phyloP scores from a whole-genome alignment of 768 basidiomycete genomes.

The Lanmaoa rubissima region DNA sequence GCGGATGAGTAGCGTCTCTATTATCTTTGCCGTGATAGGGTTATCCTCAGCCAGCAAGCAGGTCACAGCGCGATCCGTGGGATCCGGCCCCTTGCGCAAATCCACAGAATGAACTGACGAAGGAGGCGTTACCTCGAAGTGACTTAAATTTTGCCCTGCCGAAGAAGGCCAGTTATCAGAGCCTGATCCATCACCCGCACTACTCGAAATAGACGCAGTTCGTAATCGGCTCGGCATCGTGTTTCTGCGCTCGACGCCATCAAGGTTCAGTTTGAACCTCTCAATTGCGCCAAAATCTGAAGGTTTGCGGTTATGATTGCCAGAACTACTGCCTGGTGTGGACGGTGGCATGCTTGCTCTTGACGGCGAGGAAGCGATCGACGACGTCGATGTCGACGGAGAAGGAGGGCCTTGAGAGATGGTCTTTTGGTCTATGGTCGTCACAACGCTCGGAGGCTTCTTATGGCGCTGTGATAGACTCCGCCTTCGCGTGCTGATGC shows the following conservation, averaged over 20 bases:
- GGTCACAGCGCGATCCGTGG: conserved; percentile 85
- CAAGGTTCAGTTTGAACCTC: conserved; percentile 81
- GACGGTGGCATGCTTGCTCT: conserved; percentile 69
- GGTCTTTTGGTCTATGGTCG: conserved; percentile 60
- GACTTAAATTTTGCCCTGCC: conserved; percentile 48
- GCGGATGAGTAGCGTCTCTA: conserved; percentile 90
- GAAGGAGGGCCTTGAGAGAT: conserved; percentile 80
- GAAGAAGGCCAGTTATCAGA: conserved; percentile 73
- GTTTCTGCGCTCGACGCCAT: conserved; percentile 71
- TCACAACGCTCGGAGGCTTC: conserved; percentile 77
- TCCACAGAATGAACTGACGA: conserved; percentile 88
- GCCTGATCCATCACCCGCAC: conserved; percentile 73
- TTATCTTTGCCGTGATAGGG: conserved; percentile 96
- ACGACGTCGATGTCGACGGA: conserved; percentile 88
- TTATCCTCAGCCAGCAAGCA: conserved; percentile 96
- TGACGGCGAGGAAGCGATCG: conserved; percentile 86
- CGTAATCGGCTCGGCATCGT: conserved; percentile 87
- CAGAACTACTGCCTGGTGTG: conserved; percentile 60
- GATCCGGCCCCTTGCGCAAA: conserved; percentile 71
- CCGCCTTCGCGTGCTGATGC: conserved; percentile 62
- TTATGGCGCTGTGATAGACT: conserved; percentile 82
- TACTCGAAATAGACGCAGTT: conserved; percentile 84
- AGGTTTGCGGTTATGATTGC: conserved; percentile 73
- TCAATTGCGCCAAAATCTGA: conserved; percentile 88
- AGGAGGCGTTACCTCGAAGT: conserved; percentile 65